phyloP scores from a whole-genome alignment of 331 rosid species.

The Telfairia occidentalis region DNA sequence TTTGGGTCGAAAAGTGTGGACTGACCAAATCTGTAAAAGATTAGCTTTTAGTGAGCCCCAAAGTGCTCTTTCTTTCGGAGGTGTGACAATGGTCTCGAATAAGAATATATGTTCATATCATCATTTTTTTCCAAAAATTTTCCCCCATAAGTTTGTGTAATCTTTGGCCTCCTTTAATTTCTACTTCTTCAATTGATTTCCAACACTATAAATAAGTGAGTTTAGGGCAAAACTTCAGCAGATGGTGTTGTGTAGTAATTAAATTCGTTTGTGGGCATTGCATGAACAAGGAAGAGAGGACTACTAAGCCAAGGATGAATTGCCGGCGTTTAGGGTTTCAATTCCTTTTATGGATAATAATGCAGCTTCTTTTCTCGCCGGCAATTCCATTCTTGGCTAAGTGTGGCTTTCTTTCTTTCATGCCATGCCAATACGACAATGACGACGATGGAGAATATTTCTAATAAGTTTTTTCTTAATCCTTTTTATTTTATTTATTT shows the following conservation, averaged over 20 bases:
- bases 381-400: slow-evolving; percentile 16
- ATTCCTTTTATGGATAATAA: no score
- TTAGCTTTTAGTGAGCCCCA: background rate
- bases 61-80: slow-evolving; percentile 8
- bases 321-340: slow-evolving; percentile 2
- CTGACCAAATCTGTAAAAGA: slow-evolving; percentile 10
- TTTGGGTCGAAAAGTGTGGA: slow-evolving; percentile 1
- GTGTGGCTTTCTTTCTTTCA: slow-evolving; percentile 9
- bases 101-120: background rate
- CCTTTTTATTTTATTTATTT: no score
- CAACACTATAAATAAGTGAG: background rate
- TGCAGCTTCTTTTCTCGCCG: slow-evolving; percentile 8
- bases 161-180: no score
- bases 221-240: background rate
- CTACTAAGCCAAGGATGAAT: slow-evolving; percentile 16
- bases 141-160: background rate
- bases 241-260: background rate
- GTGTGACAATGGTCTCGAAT: background rate
- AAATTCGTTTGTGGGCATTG: background rate
- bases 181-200: no score
- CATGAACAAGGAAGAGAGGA: slow-evolving; percentile 12
- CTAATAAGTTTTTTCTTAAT: no score
- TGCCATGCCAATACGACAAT: background rate
- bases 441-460: background rate
- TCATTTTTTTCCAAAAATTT: background rate